Evolutionary conservation across 805 yeast genomes (phyloP).

Genomic region (Candida odintsovae): DNA sequence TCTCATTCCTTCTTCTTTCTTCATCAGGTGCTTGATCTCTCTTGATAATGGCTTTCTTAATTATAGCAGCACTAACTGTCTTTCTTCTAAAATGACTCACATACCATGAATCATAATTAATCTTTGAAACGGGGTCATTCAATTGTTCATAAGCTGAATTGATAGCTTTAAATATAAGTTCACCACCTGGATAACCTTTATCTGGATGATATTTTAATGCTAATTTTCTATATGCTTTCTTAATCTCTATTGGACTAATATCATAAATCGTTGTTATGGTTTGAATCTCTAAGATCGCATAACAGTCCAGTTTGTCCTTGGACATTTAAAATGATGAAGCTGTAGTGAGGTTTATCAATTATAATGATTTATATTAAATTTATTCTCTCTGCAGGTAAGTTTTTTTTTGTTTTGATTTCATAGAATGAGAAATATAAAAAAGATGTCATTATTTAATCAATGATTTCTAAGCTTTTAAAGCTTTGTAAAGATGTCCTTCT

Average conservation of each 20-base stretch:
- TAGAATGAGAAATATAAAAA: no score
- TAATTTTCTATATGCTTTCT: conserved; percentile 66
- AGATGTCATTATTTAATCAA: no score
- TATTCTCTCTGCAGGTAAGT: no score
- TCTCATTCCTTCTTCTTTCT: conserved; percentile 2
- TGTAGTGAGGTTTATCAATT: no score
- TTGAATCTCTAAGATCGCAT: conserved; percentile 7
- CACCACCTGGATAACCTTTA: conserved; percentile 40
- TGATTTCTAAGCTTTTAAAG: no score
- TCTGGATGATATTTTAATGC: conserved; percentile 76
- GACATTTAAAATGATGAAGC: neutral
- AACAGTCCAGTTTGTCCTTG: conserved; percentile 4
- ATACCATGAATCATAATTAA: conserved; percentile 17
- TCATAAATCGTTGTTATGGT: neutral
- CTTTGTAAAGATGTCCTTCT: no score
- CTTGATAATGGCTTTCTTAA: neutral
- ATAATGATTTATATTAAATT: no score
- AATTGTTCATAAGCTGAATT: conserved; percentile 13
- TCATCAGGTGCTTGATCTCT: neutral
- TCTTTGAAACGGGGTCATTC: neutral
- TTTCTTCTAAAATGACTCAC: conserved; percentile 5
- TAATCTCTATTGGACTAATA: conserved; percentile 35
- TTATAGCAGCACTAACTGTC: conserved; percentile 1
- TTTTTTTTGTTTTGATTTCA: no score
- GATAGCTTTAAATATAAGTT: conserved; percentile 13